A percentile compares a stretch with the other conserved stretches of the same genome.
These are phyloP conservation scores for Magnusiomyces ingens DNA, from an alignment of 1,139 yeast genomes.

Conservation along the genomic window DNA sequence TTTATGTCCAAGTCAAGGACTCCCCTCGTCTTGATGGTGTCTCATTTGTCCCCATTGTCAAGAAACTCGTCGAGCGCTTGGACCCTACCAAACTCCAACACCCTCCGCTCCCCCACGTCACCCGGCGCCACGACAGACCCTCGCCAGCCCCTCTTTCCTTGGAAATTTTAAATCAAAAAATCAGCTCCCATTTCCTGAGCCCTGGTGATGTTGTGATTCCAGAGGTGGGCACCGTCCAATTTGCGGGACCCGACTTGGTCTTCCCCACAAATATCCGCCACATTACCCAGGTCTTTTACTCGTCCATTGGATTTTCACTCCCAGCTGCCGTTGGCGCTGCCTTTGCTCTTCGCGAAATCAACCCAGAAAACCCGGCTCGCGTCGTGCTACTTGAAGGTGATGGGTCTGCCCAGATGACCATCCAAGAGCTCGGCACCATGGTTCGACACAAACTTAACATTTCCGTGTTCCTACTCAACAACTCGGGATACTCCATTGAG, in stretches of 20 bases:
- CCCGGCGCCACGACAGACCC: conserved; percentile 18
- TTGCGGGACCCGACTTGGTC: conserved; percentile 56
- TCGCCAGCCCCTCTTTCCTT: conserved; percentile 33
- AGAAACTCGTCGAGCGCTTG: conserved; percentile 34
- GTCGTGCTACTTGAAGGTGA: conserved; percentile 75
- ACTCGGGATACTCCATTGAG: conserved; percentile 83
- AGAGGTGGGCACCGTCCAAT: conserved; percentile 76
- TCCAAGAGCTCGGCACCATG: conserved; percentile 63
- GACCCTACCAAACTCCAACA: conserved; percentile 32
- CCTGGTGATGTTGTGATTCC: conserved; percentile 61
- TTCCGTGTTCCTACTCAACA: conserved; percentile 64
- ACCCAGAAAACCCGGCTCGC: conserved; percentile 39
- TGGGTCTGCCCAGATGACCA: conserved; percentile 88
- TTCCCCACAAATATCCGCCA: conserved; percentile 48
- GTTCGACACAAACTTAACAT: conserved; percentile 55
- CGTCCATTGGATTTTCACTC: conserved; percentile 80
- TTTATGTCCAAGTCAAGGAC: conserved; percentile 42
- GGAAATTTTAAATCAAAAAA: conserved; percentile 29
- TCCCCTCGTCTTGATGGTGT: conserved; percentile 33
- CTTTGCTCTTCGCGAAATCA: conserved; percentile 53
- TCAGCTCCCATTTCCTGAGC: conserved; percentile 35
- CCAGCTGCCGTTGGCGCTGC: conserved; percentile 81
- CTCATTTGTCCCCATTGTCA: conserved; percentile 44
- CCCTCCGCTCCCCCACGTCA: conserved; percentile 17
- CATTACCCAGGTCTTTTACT: conserved; percentile 63